These are phyloP conservation scores for Trametes polyzona DNA, from an alignment of 1,284 basidiomycete genomes.

Conservation along the genomic window DNA sequence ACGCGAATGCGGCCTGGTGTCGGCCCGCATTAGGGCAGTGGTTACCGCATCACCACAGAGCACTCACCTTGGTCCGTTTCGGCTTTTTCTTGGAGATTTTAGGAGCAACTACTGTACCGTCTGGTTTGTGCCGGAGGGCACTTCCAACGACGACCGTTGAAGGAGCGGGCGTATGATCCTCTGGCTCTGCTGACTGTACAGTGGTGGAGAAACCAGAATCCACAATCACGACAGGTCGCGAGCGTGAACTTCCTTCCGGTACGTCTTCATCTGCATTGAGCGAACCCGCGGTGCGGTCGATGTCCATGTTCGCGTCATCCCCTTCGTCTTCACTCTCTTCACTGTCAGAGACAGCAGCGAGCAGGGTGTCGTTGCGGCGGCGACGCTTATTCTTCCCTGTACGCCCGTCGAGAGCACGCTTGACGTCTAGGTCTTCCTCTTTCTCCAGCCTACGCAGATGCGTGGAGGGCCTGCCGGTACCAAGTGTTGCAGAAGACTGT, in stretches of 20 bases:
- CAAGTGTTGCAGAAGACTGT: conserved; percentile 79
- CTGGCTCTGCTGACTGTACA: conserved; percentile 6
- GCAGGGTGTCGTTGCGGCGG: conserved; percentile 37
- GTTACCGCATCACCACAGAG: too few species aligned
- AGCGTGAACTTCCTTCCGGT: conserved; percentile 26
- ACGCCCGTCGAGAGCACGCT: conserved; percentile 52
- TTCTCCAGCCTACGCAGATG: conserved; percentile 62
- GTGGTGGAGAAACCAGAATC: conserved; percentile 35
- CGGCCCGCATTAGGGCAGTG: not conserved
- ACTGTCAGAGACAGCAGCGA: conserved; percentile 40
- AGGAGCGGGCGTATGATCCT: not conserved
- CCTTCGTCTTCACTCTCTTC: conserved; percentile 28
- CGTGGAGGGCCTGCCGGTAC: conserved; percentile 65
- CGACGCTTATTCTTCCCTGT: conserved; percentile 44
- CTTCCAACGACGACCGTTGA: conserved; percentile 47
- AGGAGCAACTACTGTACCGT: conserved; percentile 57
- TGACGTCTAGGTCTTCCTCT: conserved; percentile 62
- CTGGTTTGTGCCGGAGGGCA: conserved; percentile 59
- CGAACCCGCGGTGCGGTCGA: conserved; percentile 3
- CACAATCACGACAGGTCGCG: conserved; percentile 34
- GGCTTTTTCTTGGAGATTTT: conserved; percentile 47
- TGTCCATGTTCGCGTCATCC: conserved; percentile 15
- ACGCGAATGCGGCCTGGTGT: conserved; percentile 21
- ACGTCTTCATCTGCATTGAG: conserved; percentile 9
- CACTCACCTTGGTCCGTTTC: conserved; percentile 47